Evolutionary conservation across 331 rosid genomes (phyloP).

Genomic region (Ulmus americana): DNA sequence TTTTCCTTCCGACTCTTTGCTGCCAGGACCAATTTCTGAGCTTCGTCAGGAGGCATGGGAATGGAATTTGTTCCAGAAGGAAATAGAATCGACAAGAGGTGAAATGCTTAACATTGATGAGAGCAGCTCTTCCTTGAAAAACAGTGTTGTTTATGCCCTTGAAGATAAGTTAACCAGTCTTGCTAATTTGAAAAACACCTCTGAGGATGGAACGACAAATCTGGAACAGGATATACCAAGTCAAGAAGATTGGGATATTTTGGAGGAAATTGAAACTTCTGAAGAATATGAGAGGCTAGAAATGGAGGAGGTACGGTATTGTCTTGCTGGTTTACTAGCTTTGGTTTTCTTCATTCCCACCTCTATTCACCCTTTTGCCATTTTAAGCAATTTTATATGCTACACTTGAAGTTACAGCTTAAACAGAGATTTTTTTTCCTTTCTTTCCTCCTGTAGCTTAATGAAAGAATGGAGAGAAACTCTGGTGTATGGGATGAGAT

Average conservation of each 20-base stretch:
- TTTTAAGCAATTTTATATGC: conserved; percentile 12
- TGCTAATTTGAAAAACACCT: conserved; percentile 32
- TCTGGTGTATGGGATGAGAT: conserved; percentile 68
- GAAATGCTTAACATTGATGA: conserved; percentile 27
- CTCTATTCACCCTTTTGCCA: conserved; percentile 11
- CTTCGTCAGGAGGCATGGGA: conserved; percentile 68
- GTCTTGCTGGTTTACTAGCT: conserved; percentile 16
- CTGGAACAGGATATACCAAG: conserved; percentile 37
- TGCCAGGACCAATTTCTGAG: conserved; percentile 68
- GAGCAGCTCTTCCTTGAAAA: conserved; percentile 20
- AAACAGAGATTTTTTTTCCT: conserved; percentile 18
- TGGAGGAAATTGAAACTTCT: conserved; percentile 56
- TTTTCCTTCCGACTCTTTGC: conserved; percentile 68
- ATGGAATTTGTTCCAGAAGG: conserved; percentile 60
- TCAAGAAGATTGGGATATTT: conserved; percentile 64
- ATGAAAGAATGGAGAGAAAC: conserved; percentile 58
- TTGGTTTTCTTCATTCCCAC: conserved; percentile 7
- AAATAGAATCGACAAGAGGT: conserved; percentile 24
- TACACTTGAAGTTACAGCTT: conserved; percentile 18
- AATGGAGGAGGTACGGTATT: conserved; percentile 66
- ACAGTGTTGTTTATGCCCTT: conserved; percentile 51
- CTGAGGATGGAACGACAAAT: conserved; percentile 43
- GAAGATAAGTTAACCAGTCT: conserved; percentile 49
- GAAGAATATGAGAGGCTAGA: conserved; percentile 78
- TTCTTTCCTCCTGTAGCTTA: conserved; percentile 42